These are phyloP conservation scores for Sporothrix pallida DNA, from an alignment of 2,329 filamentous ascomycete species.

Conservation along the genomic window DNA sequence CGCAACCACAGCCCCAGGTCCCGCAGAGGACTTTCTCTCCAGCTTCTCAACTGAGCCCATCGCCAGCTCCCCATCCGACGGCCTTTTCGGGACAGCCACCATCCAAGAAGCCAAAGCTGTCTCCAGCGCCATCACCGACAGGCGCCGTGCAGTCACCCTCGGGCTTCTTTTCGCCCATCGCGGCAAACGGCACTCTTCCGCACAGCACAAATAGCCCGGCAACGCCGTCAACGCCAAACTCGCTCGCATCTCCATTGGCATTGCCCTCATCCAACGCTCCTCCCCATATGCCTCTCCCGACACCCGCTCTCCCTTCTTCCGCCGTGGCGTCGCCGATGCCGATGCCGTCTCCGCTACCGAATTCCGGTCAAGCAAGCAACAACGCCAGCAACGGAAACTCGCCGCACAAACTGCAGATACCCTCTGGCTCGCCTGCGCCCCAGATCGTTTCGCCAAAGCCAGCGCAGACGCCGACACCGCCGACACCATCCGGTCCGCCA, in stretches of 20 bases:
- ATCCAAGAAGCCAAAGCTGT: constrained; percentile 38
- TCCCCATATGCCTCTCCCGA: constrained; percentile 59
- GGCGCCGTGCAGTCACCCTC: constrained; percentile 29
- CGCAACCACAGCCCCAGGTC: constrained; percentile 63
- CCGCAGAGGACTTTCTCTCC: constrained; percentile 38
- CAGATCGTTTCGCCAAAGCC: constrained; percentile 32
- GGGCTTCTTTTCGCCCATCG: constrained; percentile 29
- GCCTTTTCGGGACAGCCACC: constrained; percentile 41
- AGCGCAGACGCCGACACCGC: constrained; percentile 32
- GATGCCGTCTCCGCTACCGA: constrained; percentile 23
- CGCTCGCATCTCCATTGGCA: constrained; percentile 36
- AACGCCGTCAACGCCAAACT: constrained; percentile 37
- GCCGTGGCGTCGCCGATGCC: constrained; percentile 30
- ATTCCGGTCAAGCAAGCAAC: constrained; percentile 21
- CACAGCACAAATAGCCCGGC: constrained; percentile 33
- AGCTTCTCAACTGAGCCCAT: constrained; percentile 39
- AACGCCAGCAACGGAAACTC: constrained; percentile 27
- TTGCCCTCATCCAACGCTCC: constrained; percentile 35
- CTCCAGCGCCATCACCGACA: constrained; percentile 35
- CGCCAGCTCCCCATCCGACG: constrained; percentile 34
- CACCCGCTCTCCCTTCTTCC: constrained; percentile 54
- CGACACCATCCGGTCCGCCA: constrained; percentile 32
- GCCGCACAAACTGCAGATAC: constrained; percentile 30
- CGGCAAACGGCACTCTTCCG: constrained; percentile 10
- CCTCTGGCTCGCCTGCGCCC: constrained; percentile 24